phyloP scores from a whole-genome alignment of 2,329 filamentous ascomycete genomes.

The Penicillium capsulatum region DNA sequence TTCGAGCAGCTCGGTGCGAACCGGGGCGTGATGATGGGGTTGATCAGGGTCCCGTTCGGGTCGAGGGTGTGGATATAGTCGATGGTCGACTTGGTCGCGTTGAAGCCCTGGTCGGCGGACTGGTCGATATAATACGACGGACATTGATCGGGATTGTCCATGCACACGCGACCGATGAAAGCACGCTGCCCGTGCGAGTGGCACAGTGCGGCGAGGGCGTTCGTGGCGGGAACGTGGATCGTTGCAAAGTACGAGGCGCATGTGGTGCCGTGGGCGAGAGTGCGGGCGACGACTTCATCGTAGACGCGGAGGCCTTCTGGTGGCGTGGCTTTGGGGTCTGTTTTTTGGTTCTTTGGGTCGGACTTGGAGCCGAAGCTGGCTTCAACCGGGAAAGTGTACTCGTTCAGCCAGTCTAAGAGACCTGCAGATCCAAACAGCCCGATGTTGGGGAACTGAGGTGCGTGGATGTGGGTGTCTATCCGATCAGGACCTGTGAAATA shows the following conservation, averaged over 20 bases:
- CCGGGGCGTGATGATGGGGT: slow-evolving; percentile 72
- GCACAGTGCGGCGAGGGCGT: slow-evolving; percentile 81
- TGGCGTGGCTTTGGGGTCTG: slow-evolving; percentile 17
- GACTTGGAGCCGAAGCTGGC: slow-evolving; percentile 56
- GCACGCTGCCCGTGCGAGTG: slow-evolving; percentile 74
- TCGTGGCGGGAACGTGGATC: slow-evolving; percentile 80
- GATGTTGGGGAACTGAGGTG: slow-evolving; percentile 88
- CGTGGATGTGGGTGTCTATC: slow-evolving; percentile 95
- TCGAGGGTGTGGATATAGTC: slow-evolving; percentile 65
- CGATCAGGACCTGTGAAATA: neutral
- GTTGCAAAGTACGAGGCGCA: slow-evolving; percentile 95
- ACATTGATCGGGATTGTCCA: slow-evolving; percentile 66
- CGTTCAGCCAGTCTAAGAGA: slow-evolving; percentile 87
- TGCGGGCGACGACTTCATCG: slow-evolving; percentile 69
- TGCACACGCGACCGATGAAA: slow-evolving; percentile 89
- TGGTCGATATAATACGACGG: slow-evolving; percentile 78
- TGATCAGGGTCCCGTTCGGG: slow-evolving; percentile 58
- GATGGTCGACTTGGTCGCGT: slow-evolving; percentile 57
- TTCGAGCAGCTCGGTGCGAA: slow-evolving; percentile 56
- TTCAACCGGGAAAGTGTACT: slow-evolving; percentile 93
- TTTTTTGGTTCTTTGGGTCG: neutral
- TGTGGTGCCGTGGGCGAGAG: slow-evolving; percentile 85
- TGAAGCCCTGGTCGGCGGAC: slow-evolving; percentile 54
- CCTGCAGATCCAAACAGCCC: slow-evolving; percentile 94
- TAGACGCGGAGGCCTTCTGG: slow-evolving; percentile 56